A percentile compares a stretch with the other conserved stretches of the same genome.
Evolutionary conservation across 495 filamentous ascomycete genomes (phyloP).

Genomic region (Daldinia bambusicola): DNA sequence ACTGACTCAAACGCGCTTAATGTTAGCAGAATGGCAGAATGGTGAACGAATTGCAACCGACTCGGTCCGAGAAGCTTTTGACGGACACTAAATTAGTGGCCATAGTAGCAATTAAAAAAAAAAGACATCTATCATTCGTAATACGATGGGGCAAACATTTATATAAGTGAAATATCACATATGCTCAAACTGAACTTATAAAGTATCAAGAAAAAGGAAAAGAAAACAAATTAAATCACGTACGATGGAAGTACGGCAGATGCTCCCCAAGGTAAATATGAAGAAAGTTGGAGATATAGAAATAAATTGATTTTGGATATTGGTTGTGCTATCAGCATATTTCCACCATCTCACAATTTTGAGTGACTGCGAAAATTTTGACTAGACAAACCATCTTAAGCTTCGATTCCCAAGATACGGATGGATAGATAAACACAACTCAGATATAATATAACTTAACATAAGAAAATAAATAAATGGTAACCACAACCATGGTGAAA

Average conservation of each 20-base stretch:
- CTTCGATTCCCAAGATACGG: background rate
- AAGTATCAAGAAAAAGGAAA: too few relatives aligned
- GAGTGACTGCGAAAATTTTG: background rate
- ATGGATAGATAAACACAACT: background rate
- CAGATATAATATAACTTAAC: background rate
- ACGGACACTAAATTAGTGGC: background rate
- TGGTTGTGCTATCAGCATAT: background rate
- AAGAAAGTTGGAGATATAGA: background rate
- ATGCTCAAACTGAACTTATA: too few relatives aligned
- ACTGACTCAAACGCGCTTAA: background rate
- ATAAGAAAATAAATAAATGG: background rate
- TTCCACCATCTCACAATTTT: background rate
- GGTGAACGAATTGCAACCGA: background rate
- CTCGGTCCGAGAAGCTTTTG: background rate
- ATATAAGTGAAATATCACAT: too few relatives aligned
- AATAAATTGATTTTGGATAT: background rate
- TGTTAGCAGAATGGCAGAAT: background rate
- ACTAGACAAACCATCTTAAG: background rate
- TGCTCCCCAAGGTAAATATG: too few relatives aligned
- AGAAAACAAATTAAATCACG: too few relatives aligned
- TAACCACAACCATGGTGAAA: slow-evolving; percentile 19
- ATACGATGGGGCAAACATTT: too few relatives aligned
- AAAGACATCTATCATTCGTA: background rate
- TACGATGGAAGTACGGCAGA: background rate
- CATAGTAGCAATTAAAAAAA: background rate